phyloP scores from a whole-genome alignment of 495 filamentous ascomycete species.

The Thozetella sp. region DNA sequence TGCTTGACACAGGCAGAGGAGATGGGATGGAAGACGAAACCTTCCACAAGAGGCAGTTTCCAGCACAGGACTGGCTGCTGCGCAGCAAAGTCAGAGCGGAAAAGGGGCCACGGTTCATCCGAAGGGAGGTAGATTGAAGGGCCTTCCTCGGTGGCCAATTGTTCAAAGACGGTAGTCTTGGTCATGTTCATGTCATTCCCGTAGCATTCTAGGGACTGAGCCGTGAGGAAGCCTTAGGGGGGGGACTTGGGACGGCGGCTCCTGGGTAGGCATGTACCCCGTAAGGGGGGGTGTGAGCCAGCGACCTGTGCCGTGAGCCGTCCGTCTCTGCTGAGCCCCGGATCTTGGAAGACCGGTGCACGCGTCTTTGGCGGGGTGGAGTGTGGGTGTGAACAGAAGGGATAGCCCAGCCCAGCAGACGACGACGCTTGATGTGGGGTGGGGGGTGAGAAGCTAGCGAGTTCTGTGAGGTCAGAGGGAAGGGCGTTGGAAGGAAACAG shows the following conservation, averaged over 20 bases:
- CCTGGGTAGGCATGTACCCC: neutral
- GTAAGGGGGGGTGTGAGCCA: neutral
- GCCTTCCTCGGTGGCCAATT: conserved; percentile 11
- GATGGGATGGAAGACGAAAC: conserved; percentile 29
- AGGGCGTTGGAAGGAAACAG: conserved; percentile 15
- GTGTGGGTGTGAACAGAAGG: neutral
- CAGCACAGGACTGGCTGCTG: conserved; percentile 27
- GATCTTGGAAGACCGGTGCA: conserved; percentile 1
- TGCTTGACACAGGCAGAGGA: conserved; percentile 18
- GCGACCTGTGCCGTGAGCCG: neutral
- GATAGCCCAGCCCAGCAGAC: no score
- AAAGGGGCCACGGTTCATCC: conserved; percentile 14
- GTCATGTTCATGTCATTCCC: conserved; percentile 34
- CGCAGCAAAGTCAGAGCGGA: conserved; percentile 25
- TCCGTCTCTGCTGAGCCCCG: neutral
- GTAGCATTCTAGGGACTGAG: conserved; percentile 3
- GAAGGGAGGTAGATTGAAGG: conserved; percentile 7
- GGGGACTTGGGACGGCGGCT: neutral
- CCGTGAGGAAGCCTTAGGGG: neutral
- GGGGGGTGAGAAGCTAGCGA: neutral
- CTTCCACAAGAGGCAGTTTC: conserved; percentile 32
- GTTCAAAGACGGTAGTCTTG: conserved; percentile 21
- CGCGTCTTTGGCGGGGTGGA: neutral
- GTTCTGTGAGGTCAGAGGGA: conserved; percentile 21
- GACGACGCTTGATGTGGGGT: no score